These are phyloP conservation scores for Acaromyces ingoldii DNA, from an alignment of 1,284 basidiomycete genomes.

Conservation along the genomic window DNA sequence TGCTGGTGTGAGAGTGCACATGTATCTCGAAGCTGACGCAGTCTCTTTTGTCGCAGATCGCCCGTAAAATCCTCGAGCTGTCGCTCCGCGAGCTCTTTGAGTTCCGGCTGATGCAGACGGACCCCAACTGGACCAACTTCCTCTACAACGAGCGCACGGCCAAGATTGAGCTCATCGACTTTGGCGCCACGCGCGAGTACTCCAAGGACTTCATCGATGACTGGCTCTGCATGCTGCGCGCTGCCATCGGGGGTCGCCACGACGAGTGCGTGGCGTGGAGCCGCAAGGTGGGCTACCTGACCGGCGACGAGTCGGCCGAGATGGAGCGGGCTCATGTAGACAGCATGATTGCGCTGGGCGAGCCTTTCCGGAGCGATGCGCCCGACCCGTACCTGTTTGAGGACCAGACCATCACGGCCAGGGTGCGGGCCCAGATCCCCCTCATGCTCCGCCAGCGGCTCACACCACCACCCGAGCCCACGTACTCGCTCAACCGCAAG, in stretches of 20 bases:
- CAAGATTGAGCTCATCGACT: constrained; percentile 83
- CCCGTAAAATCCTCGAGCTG: constrained; percentile 72
- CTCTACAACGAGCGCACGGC: constrained; percentile 64
- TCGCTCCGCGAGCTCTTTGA: constrained; percentile 85
- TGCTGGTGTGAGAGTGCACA: too few relatives aligned
- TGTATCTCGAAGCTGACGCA: not conserved
- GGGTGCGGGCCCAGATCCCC: constrained; percentile 77
- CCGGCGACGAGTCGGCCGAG: constrained; percentile 78
- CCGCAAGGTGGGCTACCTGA: constrained; percentile 77
- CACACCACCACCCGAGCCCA: constrained; percentile 88
- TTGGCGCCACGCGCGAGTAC: constrained; percentile 88
- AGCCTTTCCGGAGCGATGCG: constrained; percentile 67
- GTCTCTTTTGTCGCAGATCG: constrained; percentile 61
- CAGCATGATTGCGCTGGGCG: constrained; percentile 71
- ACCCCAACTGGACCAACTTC: constrained; percentile 98
- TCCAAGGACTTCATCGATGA: constrained; percentile 78
- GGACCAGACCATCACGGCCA: constrained; percentile 62
- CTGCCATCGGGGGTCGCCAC: constrained; percentile 69
- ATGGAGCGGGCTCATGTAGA: constrained; percentile 85
- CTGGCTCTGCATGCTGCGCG: constrained; percentile 75
- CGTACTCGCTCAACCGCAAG: constrained; percentile 92
- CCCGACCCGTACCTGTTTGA: constrained; percentile 67
- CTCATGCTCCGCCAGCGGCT: constrained; percentile 82
- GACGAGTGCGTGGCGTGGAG: constrained; percentile 70
- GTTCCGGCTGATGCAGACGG: constrained; percentile 93